Base-by-base conservation (phyloP, 805 yeast species). In the Lachancea quebecensis region DNA sequence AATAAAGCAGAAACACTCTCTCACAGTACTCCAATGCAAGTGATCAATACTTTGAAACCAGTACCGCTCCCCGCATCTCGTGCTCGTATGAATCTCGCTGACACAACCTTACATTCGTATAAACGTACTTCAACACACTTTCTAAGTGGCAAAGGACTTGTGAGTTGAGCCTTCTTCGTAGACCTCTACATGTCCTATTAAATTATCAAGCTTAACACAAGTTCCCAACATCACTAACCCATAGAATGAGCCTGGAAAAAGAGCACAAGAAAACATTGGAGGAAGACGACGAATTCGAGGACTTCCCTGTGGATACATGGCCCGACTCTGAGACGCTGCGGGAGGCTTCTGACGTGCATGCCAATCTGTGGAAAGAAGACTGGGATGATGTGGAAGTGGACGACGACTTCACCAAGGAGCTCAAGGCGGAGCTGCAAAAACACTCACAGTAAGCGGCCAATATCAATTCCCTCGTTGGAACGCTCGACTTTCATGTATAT, bases 311-410 rank as follows among this genome's bases (percentile, higher is more conserved):
- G 45, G 96, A 89, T 68, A 81, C 83, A 55, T 89, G 96, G 96
- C 66, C 76, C n/a, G 74, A 72, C 32, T 64, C 73, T 46, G 73
- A 81, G 56, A 65, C 82, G 46, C 62, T 78, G 51, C 73, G 74
- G 49, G 60, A 74, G 32, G 69, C 56, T 9, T 40, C 48, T 5
- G 49, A 72, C 54, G 71, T 77, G 52, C 75, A 76, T 64, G 66
- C 77, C 55, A 74, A 79, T 50, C 76, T 90, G 42, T 90, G 98
- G 97, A 96, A 90, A 55, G 96, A 90, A 66, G 91, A 88, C 63
- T 91, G 99, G 99, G 97, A 85, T 54, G 95, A 91, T 62, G 95
- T 89, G 50, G 96, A 90, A 58, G 85, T 82, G 48, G 93, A 86
- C 49, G 97, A 90, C 58, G 88, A 87, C 53, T 93, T 91, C 67